Evolutionary conservation across 2,329 filamentous ascomycete species (phyloP), one percentile per base, ranked within the genome.

Genomic region (Fusarium poae): DNA sequence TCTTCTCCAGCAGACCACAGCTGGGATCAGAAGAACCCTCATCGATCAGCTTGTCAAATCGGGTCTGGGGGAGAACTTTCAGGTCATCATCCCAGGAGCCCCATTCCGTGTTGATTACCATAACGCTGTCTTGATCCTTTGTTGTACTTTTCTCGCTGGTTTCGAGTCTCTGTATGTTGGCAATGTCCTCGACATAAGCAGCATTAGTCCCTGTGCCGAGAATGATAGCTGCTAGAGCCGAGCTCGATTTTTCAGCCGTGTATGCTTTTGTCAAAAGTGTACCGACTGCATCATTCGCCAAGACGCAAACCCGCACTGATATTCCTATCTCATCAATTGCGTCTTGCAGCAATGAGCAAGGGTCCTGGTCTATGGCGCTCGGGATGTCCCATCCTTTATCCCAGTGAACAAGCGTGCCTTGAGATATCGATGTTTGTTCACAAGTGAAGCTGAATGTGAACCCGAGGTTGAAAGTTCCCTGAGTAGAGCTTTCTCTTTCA

Each of bases 331-430:
- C 57, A 0, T 62, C 32, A 2, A 62, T 12, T 3, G 57, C 57
- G 0, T 39, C n/a, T 21, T 62, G 59, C 3, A 62, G 11, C 13
- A 62, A 9, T 4, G 46, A 35, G 18, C 59, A 62, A 3, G 57
- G 59, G 11, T 62, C 59, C 12, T 42, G 23, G 3, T 42, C 21
- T 5, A 62, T 10, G 0, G 57, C 43, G 16, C 40, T 62, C 13
- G 57, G 57, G 2, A 62, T 62, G 6, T 54, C 57, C 59, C 59
- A 62, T 62, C 46, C 59, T 8, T 62, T 62, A 5, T 62, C 57
- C 57, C 59, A 62, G 5, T 62, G 57, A 5, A 42, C 45, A 6
- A 62, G 59, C 4, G 57, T 62, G 0, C 59, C 59, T 1, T 20
- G 25, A 3, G 57, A 62, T 4, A 62, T 44, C 0, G 57, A 62